Base-by-base conservation (phyloP, 2,329 filamentous ascomycete species). In the Ophiosphaerella korrae region DNA sequence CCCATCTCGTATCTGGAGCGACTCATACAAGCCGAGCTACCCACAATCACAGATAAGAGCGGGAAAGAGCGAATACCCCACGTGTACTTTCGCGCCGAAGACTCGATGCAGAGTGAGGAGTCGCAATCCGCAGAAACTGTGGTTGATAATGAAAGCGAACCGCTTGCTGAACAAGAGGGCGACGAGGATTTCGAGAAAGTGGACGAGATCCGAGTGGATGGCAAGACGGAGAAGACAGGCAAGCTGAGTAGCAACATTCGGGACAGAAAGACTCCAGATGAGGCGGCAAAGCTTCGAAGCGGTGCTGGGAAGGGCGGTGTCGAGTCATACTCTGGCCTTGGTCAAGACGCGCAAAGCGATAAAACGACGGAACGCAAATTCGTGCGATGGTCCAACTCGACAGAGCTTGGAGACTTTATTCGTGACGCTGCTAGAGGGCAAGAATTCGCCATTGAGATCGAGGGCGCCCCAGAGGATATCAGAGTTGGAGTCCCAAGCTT, bases 381-480 rank as follows among this genome's bases (percentile, higher is more conserved):
- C 77, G 90, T 96, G 2, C 86, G 91, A 26, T 97, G 92, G 92
- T 92, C 88, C 38, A 85, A 86, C 36, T 90, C 87, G 26, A 96
- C 92, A 1, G 92, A 97, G 70, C 88, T 97, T 29, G 92, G 92
- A 8, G 92, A 96, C 75, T 97, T 97, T 67, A 94, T 97, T 58
- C 86, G 91, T 7, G 92, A 97, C 68, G 92, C 92, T 0, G 90
- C 92, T 0, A 81, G 90, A 3, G 90, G 89, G 0, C 85, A 89
- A 47, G 90, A 96, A 67, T 96, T 97, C 67, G 85, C 88, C 3
- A 86, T 97, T 37, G 84, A 88, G 45, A 90, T 97, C 49, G 88
- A 95, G 68, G 90, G 90, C 0, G 79, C 80, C 0, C 77, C 80
- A 0, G 71, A 80, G 1, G 85, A 91, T 61, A 87, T 96, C 60